Evolutionary conservation across 2,329 filamentous ascomycete genomes (phyloP).

Genomic region (Penicillium sp.): DNA sequence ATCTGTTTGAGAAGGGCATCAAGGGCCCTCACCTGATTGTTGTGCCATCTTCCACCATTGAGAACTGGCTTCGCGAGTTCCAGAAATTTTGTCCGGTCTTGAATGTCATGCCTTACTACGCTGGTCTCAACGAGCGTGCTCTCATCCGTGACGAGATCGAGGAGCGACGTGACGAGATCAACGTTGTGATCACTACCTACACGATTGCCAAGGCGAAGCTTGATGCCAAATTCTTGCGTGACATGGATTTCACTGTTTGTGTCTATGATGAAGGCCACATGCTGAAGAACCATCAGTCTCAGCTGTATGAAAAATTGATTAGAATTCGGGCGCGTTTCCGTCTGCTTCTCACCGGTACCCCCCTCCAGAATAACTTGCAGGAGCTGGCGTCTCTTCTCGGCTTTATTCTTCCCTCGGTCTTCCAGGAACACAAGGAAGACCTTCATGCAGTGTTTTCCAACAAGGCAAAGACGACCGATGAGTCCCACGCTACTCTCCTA

Average conservation of each 20-base stretch:
- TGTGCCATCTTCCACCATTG: slow-evolving; percentile 87
- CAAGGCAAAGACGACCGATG: slow-evolving; percentile 77
- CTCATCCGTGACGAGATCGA: slow-evolving; percentile 67
- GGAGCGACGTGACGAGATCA: slow-evolving; percentile 61
- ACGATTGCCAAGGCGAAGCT: slow-evolving; percentile 61
- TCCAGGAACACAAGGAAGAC: slow-evolving; percentile 71
- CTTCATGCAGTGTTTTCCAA: slow-evolving; percentile 88
- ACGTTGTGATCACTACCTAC: slow-evolving; percentile 71
- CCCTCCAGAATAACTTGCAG: slow-evolving; percentile 91
- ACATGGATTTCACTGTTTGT: slow-evolving; percentile 56
- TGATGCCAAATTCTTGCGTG: slow-evolving; percentile 63
- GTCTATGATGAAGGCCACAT: slow-evolving; percentile 95
- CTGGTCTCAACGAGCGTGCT: slow-evolving; percentile 64
- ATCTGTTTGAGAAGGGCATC: slow-evolving; percentile 68
- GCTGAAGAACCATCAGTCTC: slow-evolving; percentile 82
- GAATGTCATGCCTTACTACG: slow-evolving; percentile 70
- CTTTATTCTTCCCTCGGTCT: slow-evolving; percentile 89
- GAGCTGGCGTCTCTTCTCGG: slow-evolving; percentile 86
- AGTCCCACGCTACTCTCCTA: slow-evolving; percentile 71
- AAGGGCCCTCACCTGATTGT: slow-evolving; percentile 79
- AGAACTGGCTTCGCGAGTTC: slow-evolving; percentile 95
- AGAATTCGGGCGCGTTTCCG: slow-evolving; percentile 78
- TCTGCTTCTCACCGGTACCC: slow-evolving; percentile 84
- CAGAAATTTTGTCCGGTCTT: slow-evolving; percentile 77
- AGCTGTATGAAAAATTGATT: slow-evolving; percentile 75